Evolutionary conservation across 2,329 filamentous ascomycete species (phyloP).

Genomic region (Fusarium equiseti): DNA sequence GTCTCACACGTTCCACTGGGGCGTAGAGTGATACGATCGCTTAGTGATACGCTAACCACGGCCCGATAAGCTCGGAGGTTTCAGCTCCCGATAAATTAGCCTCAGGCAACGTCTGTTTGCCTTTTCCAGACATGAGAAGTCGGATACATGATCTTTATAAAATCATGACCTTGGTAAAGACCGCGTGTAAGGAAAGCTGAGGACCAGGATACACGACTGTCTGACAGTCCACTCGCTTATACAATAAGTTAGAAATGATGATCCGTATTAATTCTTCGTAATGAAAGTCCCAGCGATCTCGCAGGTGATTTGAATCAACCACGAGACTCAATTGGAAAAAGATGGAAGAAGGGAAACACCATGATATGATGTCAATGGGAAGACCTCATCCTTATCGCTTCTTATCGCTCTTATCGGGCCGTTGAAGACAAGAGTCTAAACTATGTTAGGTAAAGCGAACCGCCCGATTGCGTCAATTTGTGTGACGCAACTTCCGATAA

Average conservation of each 20-base stretch:
- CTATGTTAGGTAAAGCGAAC: conserved; percentile 5
- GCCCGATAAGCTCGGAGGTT: conserved; percentile 3
- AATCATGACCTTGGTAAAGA: background rate
- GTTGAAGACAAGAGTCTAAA: background rate
- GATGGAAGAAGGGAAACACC: background rate
- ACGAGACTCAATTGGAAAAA: background rate
- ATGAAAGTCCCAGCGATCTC: too few relatives aligned
- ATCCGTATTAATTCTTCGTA: too few relatives aligned
- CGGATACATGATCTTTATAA: background rate
- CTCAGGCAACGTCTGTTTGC: fast-evolving
- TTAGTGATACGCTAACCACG: background rate
- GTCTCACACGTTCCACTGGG: background rate
- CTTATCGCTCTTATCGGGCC: conserved; percentile 27
- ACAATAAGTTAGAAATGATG: too few relatives aligned
- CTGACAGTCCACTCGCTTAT: too few relatives aligned
- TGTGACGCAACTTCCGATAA: conserved; percentile 21
- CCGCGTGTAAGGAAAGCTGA: too few relatives aligned
- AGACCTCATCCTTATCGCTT: background rate
- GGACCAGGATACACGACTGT: too few relatives aligned
- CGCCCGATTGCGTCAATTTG: conserved; percentile 37
- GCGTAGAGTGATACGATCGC: background rate
- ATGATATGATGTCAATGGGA: conserved; percentile 22
- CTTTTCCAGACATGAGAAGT: background rate
- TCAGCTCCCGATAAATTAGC: background rate
- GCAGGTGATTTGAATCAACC: background rate